Evolutionary conservation across 495 filamentous ascomycete genomes (phyloP), one percentile per base, ranked within the genome.

Genomic region (Hyaloscypha hepaticicola): DNA sequence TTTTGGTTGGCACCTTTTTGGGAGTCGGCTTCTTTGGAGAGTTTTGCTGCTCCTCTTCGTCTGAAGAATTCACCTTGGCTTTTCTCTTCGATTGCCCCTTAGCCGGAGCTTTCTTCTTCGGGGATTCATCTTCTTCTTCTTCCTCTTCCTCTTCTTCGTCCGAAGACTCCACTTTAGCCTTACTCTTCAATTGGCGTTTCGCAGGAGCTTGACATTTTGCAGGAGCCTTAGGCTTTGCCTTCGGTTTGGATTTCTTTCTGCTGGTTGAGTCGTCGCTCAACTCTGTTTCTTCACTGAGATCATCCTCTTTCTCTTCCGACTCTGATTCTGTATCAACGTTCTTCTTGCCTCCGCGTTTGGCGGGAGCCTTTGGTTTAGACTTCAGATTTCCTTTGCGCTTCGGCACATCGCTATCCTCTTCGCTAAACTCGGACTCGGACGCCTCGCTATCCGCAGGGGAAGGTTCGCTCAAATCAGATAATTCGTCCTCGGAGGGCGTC

Each of bases 11-110:
- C 21, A 45, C 29, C 57, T 62, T 65, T 34, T 73, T 69, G 24
- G 72, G 63, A 12, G 64, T 66, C 11, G 76, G 72, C n/a, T 58
- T 64, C 41, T 55, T 64, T 6, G 61, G 49, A 6, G 33, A 28
- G 41, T 48, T 51, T 27, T 45, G 52, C 7, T 49, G 24, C 33
- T 49, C 56, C 38, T 77, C 78, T 31, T 80, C 79, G 28, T 72
- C 72, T 52, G 78, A 76, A 0, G 76, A 72, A 14, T 74, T 65
- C 0, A 65, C 66, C 22, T 60, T 72, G n/a, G 34, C 75, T 25
- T 74, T 79, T 4, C 24, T 55, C 65, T 60, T 73, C 51, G 8
- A 58, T 66, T 60, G 31, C 11, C 45, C 28, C 34, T 67, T 55
- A 2, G 52, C 64, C 8, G 60, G 52, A 26, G 65, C 50, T 57